phyloP scores from a whole-genome alignment of 108 stramenopile genomes.

The Thalassiosira profunda region DNA sequence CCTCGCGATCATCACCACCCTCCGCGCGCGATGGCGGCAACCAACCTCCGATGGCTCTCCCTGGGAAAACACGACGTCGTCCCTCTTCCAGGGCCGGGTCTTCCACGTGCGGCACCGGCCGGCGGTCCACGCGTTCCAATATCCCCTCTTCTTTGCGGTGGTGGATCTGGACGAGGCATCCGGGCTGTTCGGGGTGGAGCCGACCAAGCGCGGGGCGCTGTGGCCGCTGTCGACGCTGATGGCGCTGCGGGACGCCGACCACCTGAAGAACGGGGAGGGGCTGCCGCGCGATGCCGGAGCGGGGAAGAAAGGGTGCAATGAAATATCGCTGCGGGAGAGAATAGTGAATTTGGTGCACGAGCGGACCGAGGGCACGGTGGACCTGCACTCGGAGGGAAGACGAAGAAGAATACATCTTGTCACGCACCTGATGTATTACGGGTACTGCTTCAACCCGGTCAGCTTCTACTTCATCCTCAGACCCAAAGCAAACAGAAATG shows the following conservation, averaged over 20 bases:
- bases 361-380: constrained; percentile 58
- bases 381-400: constrained; percentile 3
- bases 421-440: constrained; percentile 83
- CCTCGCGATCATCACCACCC: constrained; percentile 19
- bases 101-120: constrained; percentile 80
- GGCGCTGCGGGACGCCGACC: constrained; percentile 57
- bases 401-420: constrained; percentile 59
- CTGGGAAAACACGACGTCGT: constrained; percentile 32
- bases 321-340: constrained; percentile 48
- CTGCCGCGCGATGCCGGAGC: neutral
- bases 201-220: constrained; percentile 13
- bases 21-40: neutral
- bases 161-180: constrained; percentile 81
- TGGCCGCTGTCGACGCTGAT: constrained; percentile 70
- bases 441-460: constrained; percentile 95
- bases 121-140: constrained; percentile 73
- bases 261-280: constrained; percentile 86
- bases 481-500: constrained; percentile 21
- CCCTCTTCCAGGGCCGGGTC: constrained; percentile 54
- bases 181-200: constrained; percentile 38
- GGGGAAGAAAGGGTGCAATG: neutral
- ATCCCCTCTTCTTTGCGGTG: constrained; percentile 86
- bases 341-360: constrained; percentile 59
- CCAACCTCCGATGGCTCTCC: neutral
- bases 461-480: constrained; percentile 80